A percentile compares a stretch with the other conserved stretches of the same genome.
phyloP scores from a whole-genome alignment of 108 stramenopile species.

The Aureococcus anophagefferens region DNA sequence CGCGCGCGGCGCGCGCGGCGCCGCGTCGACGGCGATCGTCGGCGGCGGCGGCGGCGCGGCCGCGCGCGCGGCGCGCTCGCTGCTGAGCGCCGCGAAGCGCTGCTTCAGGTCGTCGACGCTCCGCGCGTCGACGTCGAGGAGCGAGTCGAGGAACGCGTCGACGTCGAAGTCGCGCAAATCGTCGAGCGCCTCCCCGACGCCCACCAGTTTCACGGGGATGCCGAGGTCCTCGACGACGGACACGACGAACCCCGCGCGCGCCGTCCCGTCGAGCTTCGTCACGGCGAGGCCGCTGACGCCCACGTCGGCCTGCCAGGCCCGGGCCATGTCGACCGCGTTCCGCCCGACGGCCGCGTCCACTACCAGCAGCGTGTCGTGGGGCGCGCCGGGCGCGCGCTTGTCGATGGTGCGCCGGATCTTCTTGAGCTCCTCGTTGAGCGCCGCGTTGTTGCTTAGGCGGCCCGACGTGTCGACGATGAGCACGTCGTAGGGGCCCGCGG shows the following conservation, averaged over 20 bases:
- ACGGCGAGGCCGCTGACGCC: conserved; percentile 79
- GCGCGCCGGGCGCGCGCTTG: conserved; percentile 52
- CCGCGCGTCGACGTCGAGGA: conserved; percentile 23
- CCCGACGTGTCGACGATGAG: conserved; percentile 85
- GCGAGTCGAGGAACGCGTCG: conserved; percentile 32
- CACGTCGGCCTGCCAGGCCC: conserved; percentile 70
- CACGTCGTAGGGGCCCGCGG: conserved; percentile 66
- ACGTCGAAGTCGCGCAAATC: conserved; percentile 42
- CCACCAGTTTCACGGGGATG: conserved; percentile 88
- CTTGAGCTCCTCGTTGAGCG: conserved; percentile 67
- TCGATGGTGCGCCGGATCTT: conserved; percentile 79
- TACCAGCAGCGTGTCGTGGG: conserved; percentile 83
- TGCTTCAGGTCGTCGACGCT: too few species aligned
- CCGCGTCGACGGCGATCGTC: too few species aligned
- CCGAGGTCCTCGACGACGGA: conserved; percentile 73
- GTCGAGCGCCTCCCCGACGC: conserved; percentile 71
- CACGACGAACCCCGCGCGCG: conserved; percentile 82
- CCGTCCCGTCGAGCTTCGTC: conserved; percentile 87
- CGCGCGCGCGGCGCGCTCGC: too few species aligned
- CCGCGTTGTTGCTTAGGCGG: conserved; percentile 76
- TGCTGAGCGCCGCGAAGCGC: too few species aligned
- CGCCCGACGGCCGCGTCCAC: conserved; percentile 86
- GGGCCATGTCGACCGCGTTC: conserved; percentile 83
- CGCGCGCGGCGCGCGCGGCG: too few species aligned
- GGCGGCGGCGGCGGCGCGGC: too few species aligned